Conservation (phyloP, 768 basidiomycete genomes). For the Kwoniella shandongensis region DNA sequence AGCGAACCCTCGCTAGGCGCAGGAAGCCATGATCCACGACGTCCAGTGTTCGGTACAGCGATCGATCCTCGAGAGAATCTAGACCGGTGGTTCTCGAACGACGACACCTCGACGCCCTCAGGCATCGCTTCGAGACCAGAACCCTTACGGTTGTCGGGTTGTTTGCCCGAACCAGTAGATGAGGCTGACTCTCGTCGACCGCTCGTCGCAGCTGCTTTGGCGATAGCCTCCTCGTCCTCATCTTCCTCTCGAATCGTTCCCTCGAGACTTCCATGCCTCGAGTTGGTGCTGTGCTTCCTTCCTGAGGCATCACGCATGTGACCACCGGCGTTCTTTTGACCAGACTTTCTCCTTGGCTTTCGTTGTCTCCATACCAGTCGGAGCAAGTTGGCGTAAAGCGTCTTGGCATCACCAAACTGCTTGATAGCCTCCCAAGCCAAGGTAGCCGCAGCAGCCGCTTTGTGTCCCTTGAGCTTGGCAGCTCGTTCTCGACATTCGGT, state of each 20-base stretch:
- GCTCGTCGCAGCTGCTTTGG: background rate
- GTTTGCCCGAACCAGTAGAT: conserved; percentile 8
- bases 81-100: conserved; percentile 19
- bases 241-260: conserved; percentile 38
- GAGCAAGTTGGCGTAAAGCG: conserved; percentile 45
- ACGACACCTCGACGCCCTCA: conserved; percentile 21
- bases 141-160: conserved; percentile 22
- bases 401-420: conserved; percentile 45
- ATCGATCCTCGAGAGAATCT: conserved; percentile 17
- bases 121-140: conserved; percentile 24
- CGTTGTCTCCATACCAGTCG: conserved; percentile 46
- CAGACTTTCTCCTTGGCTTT: conserved; percentile 10
- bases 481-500: conserved; percentile 45
- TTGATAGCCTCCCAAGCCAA: conserved; percentile 46
- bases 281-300: conserved; percentile 1
- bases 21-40: conserved; percentile 44
- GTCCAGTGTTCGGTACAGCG: conserved; percentile 17
- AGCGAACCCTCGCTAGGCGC: background rate
- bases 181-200: conserved; percentile 16
- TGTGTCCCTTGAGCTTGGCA: conserved; percentile 44
- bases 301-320: background rate
- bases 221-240: conserved; percentile 24
- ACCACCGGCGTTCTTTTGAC: conserved; percentile 2
- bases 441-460: conserved; percentile 39
- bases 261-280: conserved; percentile 18